phyloP scores from a whole-genome alignment of 257 asterid genomes.

The Solanum chilense region DNA sequence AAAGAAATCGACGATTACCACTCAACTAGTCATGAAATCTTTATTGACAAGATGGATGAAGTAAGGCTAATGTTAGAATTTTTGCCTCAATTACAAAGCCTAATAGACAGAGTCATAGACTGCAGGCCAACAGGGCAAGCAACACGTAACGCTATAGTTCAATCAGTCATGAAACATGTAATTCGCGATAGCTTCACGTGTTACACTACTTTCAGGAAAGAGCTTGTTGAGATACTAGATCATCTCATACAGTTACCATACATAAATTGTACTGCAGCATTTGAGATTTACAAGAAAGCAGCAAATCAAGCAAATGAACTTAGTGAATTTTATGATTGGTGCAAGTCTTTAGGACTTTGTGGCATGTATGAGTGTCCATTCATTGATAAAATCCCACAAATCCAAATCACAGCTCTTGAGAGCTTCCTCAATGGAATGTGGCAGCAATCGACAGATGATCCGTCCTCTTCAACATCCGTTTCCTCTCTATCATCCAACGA shows the following conservation, averaged over 20 bases:
- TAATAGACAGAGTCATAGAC: conserved; percentile 44
- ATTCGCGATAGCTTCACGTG: conserved; percentile 40
- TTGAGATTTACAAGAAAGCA: conserved; percentile 47
- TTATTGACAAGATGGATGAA: conserved; percentile 6
- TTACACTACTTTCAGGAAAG: conserved; percentile 27
- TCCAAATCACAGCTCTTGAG: conserved; percentile 48
- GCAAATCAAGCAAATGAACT: conserved; percentile 41
- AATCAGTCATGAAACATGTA: conserved; percentile 38
- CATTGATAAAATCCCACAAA: conserved; percentile 40
- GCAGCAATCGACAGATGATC: conserved; percentile 41
- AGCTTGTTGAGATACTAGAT: conserved; percentile 35
- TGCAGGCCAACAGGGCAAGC: conserved; percentile 46
- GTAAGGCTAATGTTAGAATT: conserved; percentile 18
- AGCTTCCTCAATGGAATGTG: conserved; percentile 51
- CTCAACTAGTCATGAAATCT: neutral
- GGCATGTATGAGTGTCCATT: conserved; percentile 43
- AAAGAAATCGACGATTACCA: neutral
- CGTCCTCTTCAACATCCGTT: conserved; percentile 19
- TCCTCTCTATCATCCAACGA: conserved; percentile 13
- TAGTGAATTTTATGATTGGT: conserved; percentile 32
- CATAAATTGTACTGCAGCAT: conserved; percentile 28
- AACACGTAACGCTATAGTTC: conserved; percentile 30
- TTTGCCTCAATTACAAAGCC: conserved; percentile 51
- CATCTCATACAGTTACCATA: conserved; percentile 42
- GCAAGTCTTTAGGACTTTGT: conserved; percentile 40